Percentiles rank a stretch among this genome's conserved stretches.
Conservation (phyloP, 2,329 filamentous ascomycete species). For the Ophiostoma triangulosporum region DNA sequence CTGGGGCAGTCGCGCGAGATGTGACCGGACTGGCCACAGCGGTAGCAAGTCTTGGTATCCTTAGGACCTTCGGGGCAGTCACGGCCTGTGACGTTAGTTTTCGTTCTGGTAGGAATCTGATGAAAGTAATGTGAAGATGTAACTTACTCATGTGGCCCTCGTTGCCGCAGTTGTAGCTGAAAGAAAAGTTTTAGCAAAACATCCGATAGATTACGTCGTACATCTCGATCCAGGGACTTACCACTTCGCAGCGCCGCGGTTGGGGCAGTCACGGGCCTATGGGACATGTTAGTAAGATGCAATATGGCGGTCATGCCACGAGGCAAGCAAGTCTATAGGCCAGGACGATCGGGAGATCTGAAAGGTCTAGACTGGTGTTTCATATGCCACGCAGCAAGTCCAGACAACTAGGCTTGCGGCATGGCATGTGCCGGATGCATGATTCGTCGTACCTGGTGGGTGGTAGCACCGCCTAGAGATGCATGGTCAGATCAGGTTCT, state of each 20-base stretch:
- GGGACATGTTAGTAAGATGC: conserved; percentile 17
- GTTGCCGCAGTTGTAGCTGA: conserved; percentile 71
- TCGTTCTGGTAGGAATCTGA: background rate
- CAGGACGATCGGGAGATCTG: background rate
- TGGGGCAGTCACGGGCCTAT: conserved; percentile 77
- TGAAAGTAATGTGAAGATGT: conserved; percentile 24
- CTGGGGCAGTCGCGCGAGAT: conserved; percentile 76
- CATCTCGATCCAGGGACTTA: conserved; percentile 28
- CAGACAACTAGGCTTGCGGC: conserved; percentile 6
- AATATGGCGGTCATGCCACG: background rate
- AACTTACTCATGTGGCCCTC: conserved; percentile 57
- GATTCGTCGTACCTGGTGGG: conserved; percentile 53
- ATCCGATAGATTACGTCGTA: background rate
- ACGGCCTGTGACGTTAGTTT: conserved; percentile 35
- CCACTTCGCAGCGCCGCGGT: conserved; percentile 72
- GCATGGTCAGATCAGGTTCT: conserved; percentile 18
- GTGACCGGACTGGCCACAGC: conserved; percentile 73
- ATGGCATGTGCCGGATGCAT: conserved; percentile 11
- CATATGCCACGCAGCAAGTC: background rate
- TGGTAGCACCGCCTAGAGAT: conserved; percentile 52
- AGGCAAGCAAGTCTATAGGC: background rate
- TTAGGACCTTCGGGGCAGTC: conserved; percentile 84
- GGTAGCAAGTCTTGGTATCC: conserved; percentile 68
- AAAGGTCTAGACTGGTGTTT: background rate
- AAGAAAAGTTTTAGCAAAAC: background rate